Evolutionary conservation across 2,329 filamentous ascomycete genomes (phyloP), one percentile per base, ranked within the genome.

Genomic region (Botryotinia convoluta): DNA sequence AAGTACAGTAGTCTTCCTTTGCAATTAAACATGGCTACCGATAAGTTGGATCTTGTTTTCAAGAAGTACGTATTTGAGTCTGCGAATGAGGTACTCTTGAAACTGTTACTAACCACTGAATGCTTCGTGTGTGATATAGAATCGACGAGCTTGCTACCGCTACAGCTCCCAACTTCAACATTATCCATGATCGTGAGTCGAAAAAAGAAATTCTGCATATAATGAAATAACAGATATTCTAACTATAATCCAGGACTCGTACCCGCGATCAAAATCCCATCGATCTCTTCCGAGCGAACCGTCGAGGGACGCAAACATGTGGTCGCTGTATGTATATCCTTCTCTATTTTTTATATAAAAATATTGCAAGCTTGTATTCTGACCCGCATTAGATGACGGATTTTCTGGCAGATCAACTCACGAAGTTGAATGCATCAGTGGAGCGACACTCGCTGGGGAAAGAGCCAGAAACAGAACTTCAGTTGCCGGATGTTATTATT

Each of bases 261-360:
- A 22, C 35, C 67, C 20, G 67, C 67, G 1, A 42, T 69, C 48
- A 69, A 69, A 16, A 69, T 69, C 18, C 35, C 67, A 16, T 69
- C 67, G 8, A 69, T 69, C 32, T 69, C 67, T 14, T 69, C 67
- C 0, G 35, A 42, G 3, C 48, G 37, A 32, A 69, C 35, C 0
- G 1, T 6, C 6, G 67, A 69, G 4, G 67, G 67, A 10, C 67
- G 67, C 20, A 59, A 59, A 32, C 10, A 69, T 29, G 67, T 69
- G 1, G 20, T 42, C 0, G 35, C 35, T 42, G 65, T 69, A 32
- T 32, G 65, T 9, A 59, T 26, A 54, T 14, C 3, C 12, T 3
- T 4, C 2, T 26, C 18, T 12, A 22, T 14, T 26, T 18, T 44
- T 0, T 44, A 18, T 18, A 44, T 8, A 14, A 18, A 4, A 45